Evolutionary conservation across 768 basidiomycete species (phyloP).

Genomic region (Hericium erinaceus): DNA sequence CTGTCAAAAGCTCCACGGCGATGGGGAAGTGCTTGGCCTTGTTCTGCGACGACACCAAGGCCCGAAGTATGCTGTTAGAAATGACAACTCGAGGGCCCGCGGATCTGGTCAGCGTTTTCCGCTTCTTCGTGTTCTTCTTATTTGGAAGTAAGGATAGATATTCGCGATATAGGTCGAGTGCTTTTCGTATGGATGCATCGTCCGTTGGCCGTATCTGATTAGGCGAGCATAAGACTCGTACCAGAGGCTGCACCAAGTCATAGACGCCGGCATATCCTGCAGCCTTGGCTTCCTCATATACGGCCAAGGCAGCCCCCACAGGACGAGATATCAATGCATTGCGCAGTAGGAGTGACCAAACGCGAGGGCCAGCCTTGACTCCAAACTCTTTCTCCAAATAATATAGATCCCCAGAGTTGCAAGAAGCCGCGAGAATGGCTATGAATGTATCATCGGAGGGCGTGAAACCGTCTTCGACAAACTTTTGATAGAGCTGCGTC

Average conservation of each 20-base stretch:
- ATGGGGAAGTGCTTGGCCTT: conserved; percentile 38
- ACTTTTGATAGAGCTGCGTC: neutral
- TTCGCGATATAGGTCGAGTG: conserved; percentile 44
- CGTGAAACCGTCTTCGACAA: conserved; percentile 5
- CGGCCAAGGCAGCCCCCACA: conserved; percentile 31
- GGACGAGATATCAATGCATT: conserved; percentile 36
- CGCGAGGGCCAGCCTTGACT: conserved; percentile 30
- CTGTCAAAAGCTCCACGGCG: conserved; percentile 45
- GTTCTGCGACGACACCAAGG: conserved; percentile 30
- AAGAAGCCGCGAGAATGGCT: conserved; percentile 4
- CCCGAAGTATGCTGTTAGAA: conserved; percentile 35
- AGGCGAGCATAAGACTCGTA: conserved; percentile 39
- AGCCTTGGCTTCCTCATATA: conserved; percentile 39
- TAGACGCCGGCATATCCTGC: conserved; percentile 40
- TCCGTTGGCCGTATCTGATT: conserved; percentile 23
- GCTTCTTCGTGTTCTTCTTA: neutral
- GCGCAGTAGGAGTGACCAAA: conserved; percentile 48
- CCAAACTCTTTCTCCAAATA: conserved; percentile 32
- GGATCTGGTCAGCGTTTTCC: neutral
- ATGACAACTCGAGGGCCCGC: conserved; percentile 25
- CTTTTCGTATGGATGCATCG: conserved; percentile 39
- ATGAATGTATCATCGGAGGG: conserved; percentile 10
- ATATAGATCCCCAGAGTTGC: neutral
- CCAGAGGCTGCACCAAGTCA: conserved; percentile 43
- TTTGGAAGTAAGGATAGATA: neutral